Conservation (phyloP, 1,139 yeast species). For the Yamadazyma kanchanaburiensis region DNA sequence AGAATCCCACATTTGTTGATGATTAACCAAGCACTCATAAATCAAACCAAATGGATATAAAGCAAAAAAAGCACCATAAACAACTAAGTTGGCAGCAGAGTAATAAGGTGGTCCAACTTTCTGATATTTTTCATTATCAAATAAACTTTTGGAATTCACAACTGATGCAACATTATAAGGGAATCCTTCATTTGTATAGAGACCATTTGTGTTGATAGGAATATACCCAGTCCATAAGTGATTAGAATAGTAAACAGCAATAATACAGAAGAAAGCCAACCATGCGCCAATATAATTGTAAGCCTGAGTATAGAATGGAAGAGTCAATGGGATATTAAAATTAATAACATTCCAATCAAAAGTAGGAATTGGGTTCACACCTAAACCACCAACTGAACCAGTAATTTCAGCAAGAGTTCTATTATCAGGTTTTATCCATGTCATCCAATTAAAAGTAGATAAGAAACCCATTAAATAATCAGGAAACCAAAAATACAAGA, state of each 20-base stretch:
- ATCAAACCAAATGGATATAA: conserved; percentile 55
- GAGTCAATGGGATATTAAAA: conserved; percentile 23
- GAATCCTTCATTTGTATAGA: conserved; percentile 46
- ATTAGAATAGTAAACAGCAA: conserved; percentile 50
- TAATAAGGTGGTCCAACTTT: conserved; percentile 47
- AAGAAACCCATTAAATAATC: conserved; percentile 29
- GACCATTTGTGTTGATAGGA: conserved; percentile 49
- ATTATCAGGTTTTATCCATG: conserved; percentile 34
- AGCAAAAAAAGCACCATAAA: conserved; percentile 57
- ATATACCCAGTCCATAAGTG: conserved; percentile 49
- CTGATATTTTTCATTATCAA: conserved; percentile 40
- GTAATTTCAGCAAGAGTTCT: conserved; percentile 49
- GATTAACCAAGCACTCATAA: conserved; percentile 35
- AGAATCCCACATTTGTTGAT: conserved; percentile 17
- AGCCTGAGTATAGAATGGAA: conserved; percentile 46
- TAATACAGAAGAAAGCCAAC: conserved; percentile 37
- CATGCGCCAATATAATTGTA: conserved; percentile 42
- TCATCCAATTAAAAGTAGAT: conserved; percentile 35
- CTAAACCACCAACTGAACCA: conserved; percentile 52
- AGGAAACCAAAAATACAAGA: conserved; percentile 35
- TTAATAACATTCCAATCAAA: conserved; percentile 48
- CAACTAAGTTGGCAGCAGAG: conserved; percentile 38
- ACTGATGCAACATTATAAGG: conserved; percentile 39
- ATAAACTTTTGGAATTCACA: conserved; percentile 32
- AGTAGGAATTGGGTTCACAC: conserved; percentile 54